Evolutionary conservation across 2,329 filamentous ascomycete species (phyloP), one percentile per base, ranked within the genome.

Genomic region (Botrytis elliptica): DNA sequence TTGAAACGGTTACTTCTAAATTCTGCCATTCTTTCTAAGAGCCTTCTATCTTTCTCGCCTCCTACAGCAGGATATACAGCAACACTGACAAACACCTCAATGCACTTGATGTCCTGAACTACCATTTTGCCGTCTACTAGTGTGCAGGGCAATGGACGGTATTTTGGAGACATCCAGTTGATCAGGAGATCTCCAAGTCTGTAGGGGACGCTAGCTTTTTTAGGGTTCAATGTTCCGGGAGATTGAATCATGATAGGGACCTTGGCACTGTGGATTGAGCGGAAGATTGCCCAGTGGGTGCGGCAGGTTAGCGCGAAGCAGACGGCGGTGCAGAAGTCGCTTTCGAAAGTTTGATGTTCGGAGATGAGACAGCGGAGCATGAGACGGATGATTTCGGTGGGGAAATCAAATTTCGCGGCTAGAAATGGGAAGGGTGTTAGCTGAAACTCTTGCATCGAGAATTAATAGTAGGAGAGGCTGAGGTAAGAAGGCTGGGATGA

Each of bases 131-230:
- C 36, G 3, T 67, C 3, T 2, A 16, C 18, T 6, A 44, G 0
- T 20, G 0, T 6, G 42, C 42, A 52, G 33, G 5, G 22, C 3
- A 67, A 1, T 16, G 64, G 64, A 8, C 64, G 65, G 16, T 55
- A 67, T 12, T 3, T 20, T 1, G 65, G 65, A 40, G 25, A 16
- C 65, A 67, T 67, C 46, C 65, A 67, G 2, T 38, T 1, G 9
- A 12, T 1, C 4, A 67, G 20, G 14, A 67, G 46, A 12, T 55
- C n/a, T 4, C 46, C 65, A 9, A 67, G 65, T 38, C 20, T n/a
- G 52, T 10, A n/a, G 9, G 8, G 42, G 4, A 22, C 1, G 18
- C 6, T 0, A 5, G 2, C 5, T n/a, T n/a, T n/a, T 1, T 0
- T 3, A 10, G 8, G 18, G 9, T 33, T 25, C 6, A 1, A n/a